Evolutionary conservation across 2,329 filamentous ascomycete species (phyloP).

Genomic region (Phialophora verrucosa): DNA sequence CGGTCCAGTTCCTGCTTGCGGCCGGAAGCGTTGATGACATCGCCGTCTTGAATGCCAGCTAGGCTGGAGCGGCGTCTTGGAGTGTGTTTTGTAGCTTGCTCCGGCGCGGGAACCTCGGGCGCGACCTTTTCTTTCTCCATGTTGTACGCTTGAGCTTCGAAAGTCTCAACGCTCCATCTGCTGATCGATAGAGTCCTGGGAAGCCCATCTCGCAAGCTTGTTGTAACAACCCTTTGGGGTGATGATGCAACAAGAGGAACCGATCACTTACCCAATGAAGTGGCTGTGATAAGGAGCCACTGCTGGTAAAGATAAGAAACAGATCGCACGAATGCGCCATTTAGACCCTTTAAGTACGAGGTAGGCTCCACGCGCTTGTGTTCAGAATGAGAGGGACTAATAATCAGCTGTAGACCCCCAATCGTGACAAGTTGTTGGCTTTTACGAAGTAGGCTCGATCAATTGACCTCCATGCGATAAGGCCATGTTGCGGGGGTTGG

Average conservation of each 20-base stretch:
- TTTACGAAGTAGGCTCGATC: neutral
- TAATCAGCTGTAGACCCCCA: neutral
- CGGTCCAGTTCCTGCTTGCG: constrained; percentile 67
- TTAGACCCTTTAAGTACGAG: neutral
- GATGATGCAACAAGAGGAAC: constrained; percentile 3
- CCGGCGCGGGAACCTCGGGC: neutral
- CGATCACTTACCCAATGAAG: constrained; percentile 7
- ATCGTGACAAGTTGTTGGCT: neutral
- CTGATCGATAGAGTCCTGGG: neutral
- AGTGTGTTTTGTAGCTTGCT: neutral
- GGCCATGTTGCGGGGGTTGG: too few species aligned
- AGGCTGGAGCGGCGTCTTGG: constrained; percentile 13
- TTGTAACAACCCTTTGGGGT: neutral
- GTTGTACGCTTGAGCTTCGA: neutral
- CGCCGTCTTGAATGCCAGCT: neutral
- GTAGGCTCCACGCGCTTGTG: neutral
- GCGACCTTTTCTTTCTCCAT: constrained; percentile 10
- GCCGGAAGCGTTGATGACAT: constrained; percentile 64
- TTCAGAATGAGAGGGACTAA: neutral
- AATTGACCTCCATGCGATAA: neutral
- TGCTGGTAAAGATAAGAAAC: neutral
- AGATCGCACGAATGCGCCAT: neutral
- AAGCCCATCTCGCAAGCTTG: neutral
- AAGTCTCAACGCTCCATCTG: neutral
- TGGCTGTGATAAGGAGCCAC: constrained; percentile 11